Evolutionary conservation across 805 yeast genomes (phyloP), one percentile per base, ranked within the genome.

Genomic region (Candida ascalaphidarum): DNA sequence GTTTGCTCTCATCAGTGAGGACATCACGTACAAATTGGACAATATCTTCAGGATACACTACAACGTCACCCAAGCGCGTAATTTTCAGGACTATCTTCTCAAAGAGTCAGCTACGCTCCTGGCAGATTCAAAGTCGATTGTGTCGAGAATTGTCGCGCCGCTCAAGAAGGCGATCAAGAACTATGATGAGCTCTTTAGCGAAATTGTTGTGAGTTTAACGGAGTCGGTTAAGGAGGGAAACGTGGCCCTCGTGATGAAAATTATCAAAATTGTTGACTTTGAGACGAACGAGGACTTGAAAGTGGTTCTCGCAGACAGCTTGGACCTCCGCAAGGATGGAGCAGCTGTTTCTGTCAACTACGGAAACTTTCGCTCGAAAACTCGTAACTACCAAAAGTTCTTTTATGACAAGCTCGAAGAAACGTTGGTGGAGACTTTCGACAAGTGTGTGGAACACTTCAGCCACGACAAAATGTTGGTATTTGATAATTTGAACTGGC

Each of bases 261-360:
- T 81, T 26, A 76, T 85, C 23, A 81, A 84, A 39, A 71, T 92
- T 11, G 64, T 92, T 23, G 94, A 86, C 37, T 66, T 61, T 37
- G 98, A 92, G 52, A 83, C 81, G 39, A 62, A 69, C 17, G 85
- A 83, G 44, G 98, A 92, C 45, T 51, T 76, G 35, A 75, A 77
- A 40, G 43, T 37, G 27, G 35, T 29, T 24, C 44, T 55, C 58
- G 67, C 30, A 34, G 31, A 41, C 29, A 52, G 52, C 27, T 45
- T 58, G 32, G 44, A 48, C 15, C 40, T 61, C 17, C 31, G 41
- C 9, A 23, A 37, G 3, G 41, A 43, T 12, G 32, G 28, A 5
- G 36, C 40, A 22, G 23, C 35, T 13, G 39, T 32, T 20, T 45
- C 46, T 7, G 27, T 44, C 10, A 36, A 55, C 35, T 61, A 60